These are phyloP conservation scores for Iris macrosiphon DNA, from an alignment of 106 monocot species.

Conservation along the genomic window DNA sequence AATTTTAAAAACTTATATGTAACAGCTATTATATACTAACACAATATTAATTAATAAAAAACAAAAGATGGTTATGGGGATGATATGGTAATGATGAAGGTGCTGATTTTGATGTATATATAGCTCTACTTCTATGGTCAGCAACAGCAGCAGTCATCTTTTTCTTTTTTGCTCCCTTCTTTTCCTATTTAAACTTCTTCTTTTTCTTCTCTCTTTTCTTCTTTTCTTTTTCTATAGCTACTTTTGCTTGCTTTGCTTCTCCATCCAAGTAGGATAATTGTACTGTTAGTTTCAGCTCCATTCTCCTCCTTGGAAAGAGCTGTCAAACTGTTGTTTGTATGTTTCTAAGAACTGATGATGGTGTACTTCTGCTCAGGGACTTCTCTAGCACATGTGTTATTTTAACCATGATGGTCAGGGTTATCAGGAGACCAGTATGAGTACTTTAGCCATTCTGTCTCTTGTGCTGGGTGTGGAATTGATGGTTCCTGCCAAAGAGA, in stretches of 20 bases:
- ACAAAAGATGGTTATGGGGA: slow-evolving; percentile 25
- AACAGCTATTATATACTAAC: too few species aligned
- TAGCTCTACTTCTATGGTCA: slow-evolving; percentile 16
- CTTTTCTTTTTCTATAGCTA: slow-evolving; percentile 12
- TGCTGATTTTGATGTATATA: slow-evolving; percentile 29
- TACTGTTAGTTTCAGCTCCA: too few species aligned
- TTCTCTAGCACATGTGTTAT: slow-evolving; percentile 18
- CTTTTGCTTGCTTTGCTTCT: slow-evolving; percentile 3
- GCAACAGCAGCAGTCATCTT: slow-evolving; percentile 19
- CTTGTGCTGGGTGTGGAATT: slow-evolving; percentile 42
- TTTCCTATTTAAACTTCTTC: too few species aligned
- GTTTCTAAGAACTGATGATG: slow-evolving; percentile 9
- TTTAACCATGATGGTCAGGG: slow-evolving; percentile 86
- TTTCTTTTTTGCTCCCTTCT: slow-evolving; percentile 7
- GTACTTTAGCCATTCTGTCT: slow-evolving; percentile 85
- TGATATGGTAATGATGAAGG: slow-evolving; percentile 41
- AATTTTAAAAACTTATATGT: too few species aligned
- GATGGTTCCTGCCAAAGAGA: slow-evolving; percentile 61
- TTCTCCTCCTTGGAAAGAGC: too few species aligned
- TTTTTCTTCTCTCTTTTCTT: neutral
- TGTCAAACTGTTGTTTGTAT: too few species aligned
- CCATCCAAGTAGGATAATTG: too few species aligned
- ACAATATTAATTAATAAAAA: slow-evolving; percentile 7
- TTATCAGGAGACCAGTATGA: slow-evolving; percentile 87
- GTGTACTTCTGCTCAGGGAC: slow-evolving; percentile 1